Evolutionary conservation across 441 rosid genomes (phyloP).

Genomic region (Gossypium lobatum): DNA sequence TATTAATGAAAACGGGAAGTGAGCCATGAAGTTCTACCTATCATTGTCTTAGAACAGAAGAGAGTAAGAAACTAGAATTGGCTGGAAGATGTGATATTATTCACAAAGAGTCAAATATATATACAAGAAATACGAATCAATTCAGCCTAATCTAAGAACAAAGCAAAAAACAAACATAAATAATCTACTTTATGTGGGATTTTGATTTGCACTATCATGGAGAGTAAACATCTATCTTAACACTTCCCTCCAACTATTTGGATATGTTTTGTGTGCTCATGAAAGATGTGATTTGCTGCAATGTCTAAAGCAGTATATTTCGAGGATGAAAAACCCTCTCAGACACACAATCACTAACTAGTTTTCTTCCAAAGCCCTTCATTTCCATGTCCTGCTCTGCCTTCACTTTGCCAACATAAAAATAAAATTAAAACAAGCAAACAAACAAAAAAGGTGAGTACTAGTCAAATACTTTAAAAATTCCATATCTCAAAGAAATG

Average conservation of each 20-base stretch:
- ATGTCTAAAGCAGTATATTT: too few species aligned
- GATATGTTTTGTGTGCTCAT: too few species aligned
- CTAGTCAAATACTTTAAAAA: not conserved
- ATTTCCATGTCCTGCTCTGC: too few species aligned
- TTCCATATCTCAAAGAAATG: not conserved
- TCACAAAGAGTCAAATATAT: not conserved
- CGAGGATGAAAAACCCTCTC: not conserved
- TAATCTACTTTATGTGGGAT: not conserved
- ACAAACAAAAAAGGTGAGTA: too few species aligned
- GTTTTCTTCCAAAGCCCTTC: too few species aligned
- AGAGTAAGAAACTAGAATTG: not conserved
- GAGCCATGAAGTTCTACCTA: slow-evolving; percentile 74
- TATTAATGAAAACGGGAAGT: slow-evolving; percentile 75
- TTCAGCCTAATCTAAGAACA: not conserved
- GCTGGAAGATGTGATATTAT: not conserved
- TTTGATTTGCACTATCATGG: not conserved
- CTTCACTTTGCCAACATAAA: too few species aligned
- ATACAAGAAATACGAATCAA: not conserved
- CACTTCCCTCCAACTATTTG: too few species aligned
- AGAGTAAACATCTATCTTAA: not conserved
- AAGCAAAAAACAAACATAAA: not conserved
- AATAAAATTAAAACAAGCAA: too few species aligned
- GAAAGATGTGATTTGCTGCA: too few species aligned
- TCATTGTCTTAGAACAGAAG: slow-evolving; percentile 20
- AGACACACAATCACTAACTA: not conserved